Percentiles rank a stretch among this genome's conserved stretches.
phyloP scores from a whole-genome alignment of 768 basidiomycete species.

The Amanita pallidorosea region DNA sequence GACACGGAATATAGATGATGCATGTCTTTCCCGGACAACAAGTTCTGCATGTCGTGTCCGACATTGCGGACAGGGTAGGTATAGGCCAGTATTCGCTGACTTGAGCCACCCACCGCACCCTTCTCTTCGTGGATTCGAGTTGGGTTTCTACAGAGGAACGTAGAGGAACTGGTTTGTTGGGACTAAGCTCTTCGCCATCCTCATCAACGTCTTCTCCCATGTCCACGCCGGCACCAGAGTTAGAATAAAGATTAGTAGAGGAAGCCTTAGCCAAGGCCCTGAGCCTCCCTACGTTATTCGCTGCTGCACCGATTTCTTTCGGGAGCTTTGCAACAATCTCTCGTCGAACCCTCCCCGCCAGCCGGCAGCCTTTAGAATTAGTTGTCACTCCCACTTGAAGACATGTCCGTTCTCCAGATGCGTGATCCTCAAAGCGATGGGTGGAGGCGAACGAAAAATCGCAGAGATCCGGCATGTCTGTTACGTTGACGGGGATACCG shows the following conservation, averaged over 20 bases:
- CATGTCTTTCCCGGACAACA: constrained; percentile 34
- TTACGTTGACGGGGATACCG: constrained; percentile 73
- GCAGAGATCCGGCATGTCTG: constrained; percentile 78
- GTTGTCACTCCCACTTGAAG: constrained; percentile 81
- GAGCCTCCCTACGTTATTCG: constrained; percentile 61
- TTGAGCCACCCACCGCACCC: constrained; percentile 91
- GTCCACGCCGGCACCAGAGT: constrained; percentile 10
- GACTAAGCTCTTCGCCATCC: constrained; percentile 43
- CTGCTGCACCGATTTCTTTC: constrained; percentile 62
- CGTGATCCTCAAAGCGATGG: constrained; percentile 62
- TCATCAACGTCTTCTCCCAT: constrained; percentile 37
- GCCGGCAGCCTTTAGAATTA: constrained; percentile 83
- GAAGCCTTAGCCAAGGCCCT: constrained; percentile 39
- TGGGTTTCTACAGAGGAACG: constrained; percentile 18
- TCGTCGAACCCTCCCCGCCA: constrained; percentile 68
- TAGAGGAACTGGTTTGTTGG: constrained; percentile 54
- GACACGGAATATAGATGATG: not conserved
- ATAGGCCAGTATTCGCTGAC: constrained; percentile 96
- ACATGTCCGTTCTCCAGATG: constrained; percentile 32
- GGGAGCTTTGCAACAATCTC: constrained; percentile 75
- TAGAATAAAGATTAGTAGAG: not conserved
- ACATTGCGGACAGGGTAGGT: constrained; percentile 60
- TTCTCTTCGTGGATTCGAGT: constrained; percentile 40
- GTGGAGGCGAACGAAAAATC: constrained; percentile 85
- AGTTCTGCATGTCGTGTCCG: constrained; percentile 55